These are phyloP conservation scores for Coemansia sp. DNA, from an alignment of 192 early-diverging fungal genomes.

Conservation along the genomic window DNA sequence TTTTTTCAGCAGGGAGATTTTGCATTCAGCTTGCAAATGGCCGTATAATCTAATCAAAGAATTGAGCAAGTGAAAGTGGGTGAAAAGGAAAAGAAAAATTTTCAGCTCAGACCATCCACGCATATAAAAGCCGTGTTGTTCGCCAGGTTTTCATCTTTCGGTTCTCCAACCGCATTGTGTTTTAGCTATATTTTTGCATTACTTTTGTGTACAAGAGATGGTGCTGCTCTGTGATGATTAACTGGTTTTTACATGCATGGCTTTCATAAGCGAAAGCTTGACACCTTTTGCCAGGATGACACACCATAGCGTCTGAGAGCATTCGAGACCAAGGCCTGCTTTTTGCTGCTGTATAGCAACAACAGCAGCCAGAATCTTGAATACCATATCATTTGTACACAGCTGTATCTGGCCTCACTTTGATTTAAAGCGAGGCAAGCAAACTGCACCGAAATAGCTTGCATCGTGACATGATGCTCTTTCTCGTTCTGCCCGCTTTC, in stretches of 20 bases:
- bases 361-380: not conserved
- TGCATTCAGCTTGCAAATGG: too few species aligned
- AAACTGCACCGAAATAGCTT: too few species aligned
- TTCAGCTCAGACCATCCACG: too few species aligned
- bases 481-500: too few species aligned
- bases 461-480: too few species aligned
- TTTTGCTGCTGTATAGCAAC: not conserved
- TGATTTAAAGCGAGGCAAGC: not conserved
- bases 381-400: not conserved
- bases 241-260: slow-evolving; percentile 42
- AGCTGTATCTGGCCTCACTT: not conserved
- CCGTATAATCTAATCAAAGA: not conserved
- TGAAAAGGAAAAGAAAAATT: too few species aligned
- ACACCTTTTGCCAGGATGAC: slow-evolving; percentile 39
- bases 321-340: not conserved
- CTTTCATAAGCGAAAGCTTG: slow-evolving; percentile 40
- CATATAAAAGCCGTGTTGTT: too few species aligned
- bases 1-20: too few species aligned
- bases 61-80: not conserved
- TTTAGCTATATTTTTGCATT: slow-evolving; percentile 11
- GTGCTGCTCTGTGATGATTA: slow-evolving; percentile 30
- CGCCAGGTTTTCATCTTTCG: not conserved
- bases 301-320: slow-evolving; percentile 34
- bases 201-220: slow-evolving; percentile 10
- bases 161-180: slow-evolving; percentile 2